phyloP scores from a whole-genome alignment of 2,329 filamentous ascomycete species.

The Fusarium concolor region DNA sequence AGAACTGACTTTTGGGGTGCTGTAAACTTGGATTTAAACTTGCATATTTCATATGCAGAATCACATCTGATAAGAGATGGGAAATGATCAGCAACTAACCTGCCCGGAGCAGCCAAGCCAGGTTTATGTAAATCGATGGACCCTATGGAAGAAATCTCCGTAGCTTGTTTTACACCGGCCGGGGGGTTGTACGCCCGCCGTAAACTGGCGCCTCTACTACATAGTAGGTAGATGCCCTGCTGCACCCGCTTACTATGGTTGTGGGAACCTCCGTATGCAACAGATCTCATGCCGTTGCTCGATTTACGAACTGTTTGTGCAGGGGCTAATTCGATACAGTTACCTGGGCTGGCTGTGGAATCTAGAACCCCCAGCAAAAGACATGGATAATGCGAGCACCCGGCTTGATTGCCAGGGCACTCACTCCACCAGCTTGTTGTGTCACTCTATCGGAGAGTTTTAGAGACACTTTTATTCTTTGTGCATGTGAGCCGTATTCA shows the following conservation, averaged over 20 bases:
- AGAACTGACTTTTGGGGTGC: no score
- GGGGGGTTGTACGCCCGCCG: slow-evolving; percentile 1
- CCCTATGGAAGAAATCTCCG: slow-evolving; percentile 33
- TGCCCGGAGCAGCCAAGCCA: slow-evolving; percentile 12
- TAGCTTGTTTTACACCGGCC: slow-evolving; percentile 21
- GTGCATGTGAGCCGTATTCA: background rate
- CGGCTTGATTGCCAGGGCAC: slow-evolving; percentile 1
- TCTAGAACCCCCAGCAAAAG: slow-evolving; percentile 16
- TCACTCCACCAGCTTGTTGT: slow-evolving; percentile 33
- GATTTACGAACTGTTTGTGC: background rate
- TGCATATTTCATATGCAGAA: background rate
- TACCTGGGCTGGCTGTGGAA: background rate
- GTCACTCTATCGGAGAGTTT: slow-evolving; percentile 12
- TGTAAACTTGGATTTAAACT: no score
- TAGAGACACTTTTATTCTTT: slow-evolving; percentile 6
- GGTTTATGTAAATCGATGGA: slow-evolving; percentile 15
- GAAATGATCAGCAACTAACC: slow-evolving; percentile 22
- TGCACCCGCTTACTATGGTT: background rate
- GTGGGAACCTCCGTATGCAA: background rate
- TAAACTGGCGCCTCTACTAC: background rate
- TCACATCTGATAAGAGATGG: background rate
- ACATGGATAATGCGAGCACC: slow-evolving; percentile 13
- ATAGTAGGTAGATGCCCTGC: background rate
- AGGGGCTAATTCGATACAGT: background rate
- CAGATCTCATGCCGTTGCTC: background rate